Conservation (phyloP, 805 yeast genomes). For the Metschnikowia arizonensis region DNA sequence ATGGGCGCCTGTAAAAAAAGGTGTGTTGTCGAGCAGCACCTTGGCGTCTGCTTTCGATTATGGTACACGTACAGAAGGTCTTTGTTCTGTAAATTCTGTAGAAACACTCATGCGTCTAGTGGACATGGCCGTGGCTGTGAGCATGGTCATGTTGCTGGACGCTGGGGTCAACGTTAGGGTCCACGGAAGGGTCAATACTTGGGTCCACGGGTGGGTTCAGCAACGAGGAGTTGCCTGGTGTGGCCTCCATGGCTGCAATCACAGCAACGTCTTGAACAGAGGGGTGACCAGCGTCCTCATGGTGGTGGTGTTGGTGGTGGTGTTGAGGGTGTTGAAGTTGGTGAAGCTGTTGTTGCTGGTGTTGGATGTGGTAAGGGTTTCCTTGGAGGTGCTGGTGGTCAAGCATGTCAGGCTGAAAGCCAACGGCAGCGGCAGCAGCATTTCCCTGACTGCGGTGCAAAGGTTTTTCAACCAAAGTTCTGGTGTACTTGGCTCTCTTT, state of each 20-base stretch:
- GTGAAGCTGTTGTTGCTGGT: constrained; percentile 24
- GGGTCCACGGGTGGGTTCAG: constrained; percentile 34
- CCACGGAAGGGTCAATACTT: constrained; percentile 33
- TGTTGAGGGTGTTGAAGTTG: constrained; percentile 20
- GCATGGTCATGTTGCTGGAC: constrained; percentile 41
- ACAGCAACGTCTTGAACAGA: constrained; percentile 41
- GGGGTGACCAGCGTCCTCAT: constrained; percentile 23
- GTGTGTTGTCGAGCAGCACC: not conserved
- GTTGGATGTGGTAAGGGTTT: constrained; percentile 20
- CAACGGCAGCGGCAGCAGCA: constrained; percentile 21
- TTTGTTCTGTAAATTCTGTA: constrained; percentile 1
- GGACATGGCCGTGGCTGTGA: constrained; percentile 25
- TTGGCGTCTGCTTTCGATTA: not conserved
- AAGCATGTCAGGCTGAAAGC: constrained; percentile 23
- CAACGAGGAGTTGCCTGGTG: constrained; percentile 26
- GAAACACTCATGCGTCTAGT: constrained; percentile 9
- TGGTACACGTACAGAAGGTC: constrained; percentile 12
- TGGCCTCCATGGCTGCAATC: constrained; percentile 39
- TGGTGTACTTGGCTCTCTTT: constrained; percentile 36
- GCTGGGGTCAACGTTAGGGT: constrained; percentile 42
- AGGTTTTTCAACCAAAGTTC: constrained; percentile 45
- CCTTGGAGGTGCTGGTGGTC: constrained; percentile 23
- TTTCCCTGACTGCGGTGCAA: constrained; percentile 26
- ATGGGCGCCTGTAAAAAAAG: not conserved
- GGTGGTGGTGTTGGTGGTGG: constrained; percentile 26